Conservation (phyloP, 2,329 filamentous ascomycete species). For the Pleurostoma richardsiae region DNA sequence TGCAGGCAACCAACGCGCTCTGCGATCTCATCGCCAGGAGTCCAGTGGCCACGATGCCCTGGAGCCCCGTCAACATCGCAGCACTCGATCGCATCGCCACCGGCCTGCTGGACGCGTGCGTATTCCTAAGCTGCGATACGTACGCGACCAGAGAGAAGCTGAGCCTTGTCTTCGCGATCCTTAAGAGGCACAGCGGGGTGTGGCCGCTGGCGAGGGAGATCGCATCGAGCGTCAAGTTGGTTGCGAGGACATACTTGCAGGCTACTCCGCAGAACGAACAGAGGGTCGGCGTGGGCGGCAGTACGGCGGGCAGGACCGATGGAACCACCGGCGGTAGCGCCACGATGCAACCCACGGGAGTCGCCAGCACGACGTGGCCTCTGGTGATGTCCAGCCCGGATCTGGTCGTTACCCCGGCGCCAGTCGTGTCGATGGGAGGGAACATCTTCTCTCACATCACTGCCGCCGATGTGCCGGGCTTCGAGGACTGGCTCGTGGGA, state of each 20-base stretch:
- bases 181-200: slow-evolving; percentile 23
- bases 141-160: slow-evolving; percentile 23
- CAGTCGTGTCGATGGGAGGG: too few relatives aligned
- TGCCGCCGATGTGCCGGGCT: too few relatives aligned
- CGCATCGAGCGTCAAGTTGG: slow-evolving; percentile 3
- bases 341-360: too few relatives aligned
- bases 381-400: too few relatives aligned
- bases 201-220: slow-evolving; percentile 24
- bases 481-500: too few relatives aligned
- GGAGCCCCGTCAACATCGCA: slow-evolving; percentile 16
- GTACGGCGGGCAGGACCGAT: too few relatives aligned
- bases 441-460: too few relatives aligned
- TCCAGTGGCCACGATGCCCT: slow-evolving; percentile 20
- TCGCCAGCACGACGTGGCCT: too few relatives aligned
- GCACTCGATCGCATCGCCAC: slow-evolving; percentile 18
- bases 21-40: slow-evolving; percentile 20
- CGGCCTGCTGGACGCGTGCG: slow-evolving; percentile 24
- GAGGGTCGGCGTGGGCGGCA: too few relatives aligned
- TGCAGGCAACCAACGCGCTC: slow-evolving; percentile 23
- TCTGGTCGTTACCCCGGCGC: too few relatives aligned
- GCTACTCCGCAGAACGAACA: background rate
- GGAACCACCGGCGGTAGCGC: too few relatives aligned
- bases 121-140: slow-evolving; percentile 24
- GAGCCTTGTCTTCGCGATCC: slow-evolving; percentile 20
- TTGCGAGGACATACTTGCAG: background rate